Evolutionary conservation across 2,329 filamentous ascomycete genomes (phyloP).

Genomic region (Neurospora sp.): DNA sequence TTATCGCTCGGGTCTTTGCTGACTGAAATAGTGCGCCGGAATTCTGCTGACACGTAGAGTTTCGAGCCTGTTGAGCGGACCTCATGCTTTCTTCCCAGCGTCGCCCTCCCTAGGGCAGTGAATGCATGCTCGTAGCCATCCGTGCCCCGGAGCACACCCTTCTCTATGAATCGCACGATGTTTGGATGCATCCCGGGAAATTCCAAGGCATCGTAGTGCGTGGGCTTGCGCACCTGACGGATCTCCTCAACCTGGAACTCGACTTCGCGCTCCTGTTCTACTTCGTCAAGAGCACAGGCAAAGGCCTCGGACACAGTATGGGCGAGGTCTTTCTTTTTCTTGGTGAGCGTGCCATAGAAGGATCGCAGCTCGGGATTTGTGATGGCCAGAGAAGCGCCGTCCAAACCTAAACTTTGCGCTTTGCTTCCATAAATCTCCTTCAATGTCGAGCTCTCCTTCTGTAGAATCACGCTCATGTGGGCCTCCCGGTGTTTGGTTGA

Average conservation of each 20-base stretch:
- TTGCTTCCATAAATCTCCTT: conserved; percentile 43
- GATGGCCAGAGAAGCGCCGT: background rate
- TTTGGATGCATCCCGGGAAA: conserved; percentile 38
- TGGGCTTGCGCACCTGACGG: conserved; percentile 41
- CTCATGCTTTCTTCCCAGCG: conserved; percentile 25
- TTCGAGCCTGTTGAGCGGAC: conserved; percentile 14
- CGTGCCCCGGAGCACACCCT: background rate
- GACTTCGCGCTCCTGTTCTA: conserved; percentile 49
- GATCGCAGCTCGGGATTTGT: background rate
- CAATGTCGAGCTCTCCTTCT: conserved; percentile 47
- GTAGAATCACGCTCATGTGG: conserved; percentile 36
- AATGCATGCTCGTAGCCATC: conserved; percentile 1
- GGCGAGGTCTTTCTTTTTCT: background rate
- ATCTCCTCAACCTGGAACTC: conserved; percentile 48
- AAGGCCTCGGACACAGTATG: background rate
- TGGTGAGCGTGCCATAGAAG: background rate
- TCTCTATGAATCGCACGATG: conserved; percentile 30
- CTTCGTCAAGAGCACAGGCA: conserved; percentile 43
- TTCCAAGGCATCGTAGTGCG: conserved; percentile 26
- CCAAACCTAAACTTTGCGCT: conserved; percentile 16
- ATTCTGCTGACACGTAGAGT: conserved; percentile 36
- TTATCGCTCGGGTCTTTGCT: conserved; percentile 21
- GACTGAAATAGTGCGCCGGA: conserved; percentile 33
- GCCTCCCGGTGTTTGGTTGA: conserved; percentile 20
- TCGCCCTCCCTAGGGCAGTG: conserved; percentile 16